A percentile compares a stretch with the other conserved stretches of the same genome.
These are phyloP conservation scores for Neurospora discreta DNA, from an alignment of 495 filamentous ascomycete genomes.

Conservation along the genomic window DNA sequence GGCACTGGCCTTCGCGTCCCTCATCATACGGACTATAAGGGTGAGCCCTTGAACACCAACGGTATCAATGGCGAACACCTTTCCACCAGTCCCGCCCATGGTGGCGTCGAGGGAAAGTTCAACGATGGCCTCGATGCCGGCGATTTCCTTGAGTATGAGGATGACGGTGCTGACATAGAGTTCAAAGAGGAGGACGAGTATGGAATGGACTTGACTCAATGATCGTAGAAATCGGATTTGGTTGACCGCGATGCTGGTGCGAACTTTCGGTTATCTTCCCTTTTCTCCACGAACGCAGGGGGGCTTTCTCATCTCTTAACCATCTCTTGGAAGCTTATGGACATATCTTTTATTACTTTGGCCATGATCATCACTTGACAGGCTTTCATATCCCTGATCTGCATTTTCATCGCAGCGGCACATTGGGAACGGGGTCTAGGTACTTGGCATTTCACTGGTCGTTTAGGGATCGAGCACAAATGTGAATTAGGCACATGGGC, in stretches of 20 bases:
- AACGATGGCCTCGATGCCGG: slow-evolving; percentile 41
- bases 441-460: slow-evolving; percentile 12
- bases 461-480: slow-evolving; percentile 5
- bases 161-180: slow-evolving; percentile 48
- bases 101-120: slow-evolving; percentile 44
- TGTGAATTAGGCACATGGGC: not conserved
- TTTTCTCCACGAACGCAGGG: not conserved
- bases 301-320: slow-evolving; percentile 17
- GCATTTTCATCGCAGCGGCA: slow-evolving; percentile 1
- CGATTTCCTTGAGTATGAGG: slow-evolving; percentile 63
- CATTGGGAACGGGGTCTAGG: not conserved
- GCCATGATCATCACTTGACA: not conserved
- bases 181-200: slow-evolving; percentile 94
- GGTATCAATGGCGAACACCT: slow-evolving; percentile 24
- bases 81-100: slow-evolving; percentile 60
- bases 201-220: slow-evolving; percentile 54
- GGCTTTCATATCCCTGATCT: not conserved
- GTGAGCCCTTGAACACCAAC: slow-evolving; percentile 50
- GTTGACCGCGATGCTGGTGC: not conserved
- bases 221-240: slow-evolving; percentile 3
- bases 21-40: slow-evolving; percentile 83
- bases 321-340: slow-evolving; percentile 6
- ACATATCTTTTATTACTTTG: not conserved
- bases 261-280: not conserved
- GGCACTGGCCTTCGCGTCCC: slow-evolving; percentile 84